Evolutionary conservation across 2,329 filamentous ascomycete species (phyloP).

Genomic region (Epichloe scottii): DNA sequence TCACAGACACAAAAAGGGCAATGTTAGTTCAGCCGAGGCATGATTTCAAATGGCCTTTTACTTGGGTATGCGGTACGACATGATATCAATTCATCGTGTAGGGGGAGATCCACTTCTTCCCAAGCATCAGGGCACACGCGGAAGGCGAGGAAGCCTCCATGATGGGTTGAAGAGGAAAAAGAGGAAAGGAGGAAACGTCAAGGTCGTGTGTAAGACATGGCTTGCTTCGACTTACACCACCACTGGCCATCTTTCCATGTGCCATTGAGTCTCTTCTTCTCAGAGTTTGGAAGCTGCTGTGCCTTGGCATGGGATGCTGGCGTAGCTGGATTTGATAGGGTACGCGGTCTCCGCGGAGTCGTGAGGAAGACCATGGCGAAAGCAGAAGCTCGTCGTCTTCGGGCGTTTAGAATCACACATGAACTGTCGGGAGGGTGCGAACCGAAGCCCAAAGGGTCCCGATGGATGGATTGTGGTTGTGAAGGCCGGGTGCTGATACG

Average conservation of each 20-base stretch:
- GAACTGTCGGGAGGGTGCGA: background rate
- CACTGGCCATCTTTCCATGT: slow-evolving; percentile 21
- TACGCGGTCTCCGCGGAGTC: slow-evolving; percentile 1
- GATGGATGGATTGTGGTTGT: background rate
- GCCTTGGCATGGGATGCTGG: slow-evolving; percentile 2
- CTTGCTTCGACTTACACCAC: slow-evolving; percentile 20
- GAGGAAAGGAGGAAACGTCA: background rate
- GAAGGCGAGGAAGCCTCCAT: background rate
- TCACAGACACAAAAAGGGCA: background rate
- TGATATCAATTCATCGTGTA: too few relatives aligned
- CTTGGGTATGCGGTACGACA: background rate
- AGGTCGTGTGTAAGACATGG: background rate
- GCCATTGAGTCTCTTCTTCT: slow-evolving; percentile 22
- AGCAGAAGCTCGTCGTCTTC: background rate
- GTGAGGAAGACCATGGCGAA: background rate
- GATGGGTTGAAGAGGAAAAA: background rate
- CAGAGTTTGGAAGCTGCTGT: slow-evolving; percentile 14
- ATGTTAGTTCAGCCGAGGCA: slow-evolving; percentile 1
- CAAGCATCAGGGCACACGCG: too few relatives aligned
- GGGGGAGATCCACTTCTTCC: too few relatives aligned
- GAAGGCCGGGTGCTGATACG: background rate
- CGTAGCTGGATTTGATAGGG: background rate
- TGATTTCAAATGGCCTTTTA: background rate
- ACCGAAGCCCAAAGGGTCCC: background rate
- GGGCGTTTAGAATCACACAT: background rate